Conservation (phyloP, 768 basidiomycete species). For the Termitomyces sp. region DNA sequence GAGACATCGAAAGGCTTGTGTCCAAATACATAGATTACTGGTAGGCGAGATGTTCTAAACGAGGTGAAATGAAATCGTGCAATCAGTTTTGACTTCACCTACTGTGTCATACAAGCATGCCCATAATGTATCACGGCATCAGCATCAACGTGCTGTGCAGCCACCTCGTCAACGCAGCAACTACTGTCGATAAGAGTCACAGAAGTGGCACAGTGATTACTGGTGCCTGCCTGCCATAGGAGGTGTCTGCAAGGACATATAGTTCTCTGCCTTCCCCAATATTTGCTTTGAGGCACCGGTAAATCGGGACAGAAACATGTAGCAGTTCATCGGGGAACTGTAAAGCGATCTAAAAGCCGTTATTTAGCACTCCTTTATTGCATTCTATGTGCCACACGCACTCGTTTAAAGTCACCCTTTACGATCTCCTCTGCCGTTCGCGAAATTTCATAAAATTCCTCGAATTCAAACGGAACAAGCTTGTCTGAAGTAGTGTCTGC, state of each 20-base stretch:
- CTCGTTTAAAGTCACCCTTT: slow-evolving; percentile 65
- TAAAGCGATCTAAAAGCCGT: slow-evolving; percentile 62
- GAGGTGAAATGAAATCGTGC: neutral
- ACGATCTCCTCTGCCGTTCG: slow-evolving; percentile 60
- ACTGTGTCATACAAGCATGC: slow-evolving; percentile 94
- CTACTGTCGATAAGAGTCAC: slow-evolving; percentile 34
- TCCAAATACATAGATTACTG: slow-evolving; percentile 90
- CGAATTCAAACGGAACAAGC: slow-evolving; percentile 39
- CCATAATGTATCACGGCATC: slow-evolving; percentile 23
- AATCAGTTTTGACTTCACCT: slow-evolving; percentile 24
- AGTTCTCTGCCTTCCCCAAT: slow-evolving; percentile 18
- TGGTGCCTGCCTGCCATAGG: slow-evolving; percentile 82
- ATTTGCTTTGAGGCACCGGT: slow-evolving; percentile 54
- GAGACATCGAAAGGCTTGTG: slow-evolving; percentile 60
- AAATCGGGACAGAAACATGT: slow-evolving; percentile 82
- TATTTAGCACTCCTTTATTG: neutral
- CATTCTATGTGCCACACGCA: slow-evolving; percentile 27
- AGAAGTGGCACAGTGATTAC: slow-evolving; percentile 8
- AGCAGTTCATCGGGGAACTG: slow-evolving; percentile 97
- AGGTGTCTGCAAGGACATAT: slow-evolving; percentile 46
- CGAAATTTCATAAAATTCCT: slow-evolving; percentile 72
- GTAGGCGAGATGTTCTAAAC: slow-evolving; percentile 76
- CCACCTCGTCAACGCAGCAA: slow-evolving; percentile 96
- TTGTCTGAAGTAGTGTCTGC: slow-evolving; percentile 31
- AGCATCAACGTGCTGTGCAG: slow-evolving; percentile 83